Base-by-base conservation (phyloP, 2,329 filamentous ascomycete genomes). In the Ilyonectria destructans region DNA sequence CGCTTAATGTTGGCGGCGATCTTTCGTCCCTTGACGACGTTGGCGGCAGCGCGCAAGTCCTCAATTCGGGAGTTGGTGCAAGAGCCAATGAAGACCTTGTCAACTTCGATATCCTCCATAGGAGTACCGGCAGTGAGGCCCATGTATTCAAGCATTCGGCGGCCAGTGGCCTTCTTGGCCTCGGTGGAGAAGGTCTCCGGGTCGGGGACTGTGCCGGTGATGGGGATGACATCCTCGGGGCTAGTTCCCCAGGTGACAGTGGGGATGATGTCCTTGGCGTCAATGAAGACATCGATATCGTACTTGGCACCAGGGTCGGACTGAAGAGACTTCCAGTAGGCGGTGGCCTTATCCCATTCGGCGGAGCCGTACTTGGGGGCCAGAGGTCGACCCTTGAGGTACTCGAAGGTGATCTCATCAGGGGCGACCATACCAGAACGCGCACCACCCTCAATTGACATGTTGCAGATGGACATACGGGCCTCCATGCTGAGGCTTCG, bases 381-480 rank as follows among this genome's bases (percentile, higher is more conserved):
- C 74, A 99, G 86, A 45, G 96, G 96, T 70, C 92, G 91, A 75
- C 92, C 94, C 86, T 96, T 96, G 77, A 99, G 92, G 80, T 98
- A 99, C 74, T 97, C 94, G 76, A 97, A 97, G 31, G 96, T 98
- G 66, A 87, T 93, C 79, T 98, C 92, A 78, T 99, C 96, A 6
- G 96, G 96, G 10, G 96, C 96, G 67, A 99, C 92, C 95, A 99
- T 97, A 74, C 96, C 96, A 68, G 96, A 96, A 84, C 96, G 90
- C 55, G 96, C 96, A 82, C 96, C 96, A 74, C 88, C 96, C 86
- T 99, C 96, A 75, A 98, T 98, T 15, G 95, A 95, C 96, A 98
- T 98, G 86, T 99, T 99, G 87, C 96, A 98, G 81, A 99, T 97
- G 71, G 95, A 98, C 96, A 99, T 98, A 74, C 96, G 91, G 49